Evolutionary conservation across 164 flowering plant genomes (phyloP).

Genomic region (Cinnamomum chago): DNA sequence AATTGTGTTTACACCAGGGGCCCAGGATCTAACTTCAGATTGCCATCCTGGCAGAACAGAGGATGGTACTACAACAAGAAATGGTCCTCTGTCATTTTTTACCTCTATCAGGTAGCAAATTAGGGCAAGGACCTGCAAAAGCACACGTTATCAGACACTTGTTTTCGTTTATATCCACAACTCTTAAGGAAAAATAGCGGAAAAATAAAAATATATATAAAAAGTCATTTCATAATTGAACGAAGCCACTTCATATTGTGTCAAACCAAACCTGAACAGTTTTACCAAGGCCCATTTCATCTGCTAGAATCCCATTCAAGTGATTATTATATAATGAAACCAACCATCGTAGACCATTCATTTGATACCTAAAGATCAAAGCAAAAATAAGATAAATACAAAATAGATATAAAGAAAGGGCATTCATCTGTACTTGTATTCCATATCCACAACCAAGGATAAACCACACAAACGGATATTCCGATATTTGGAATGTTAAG

Average conservation of each 20-base stretch:
- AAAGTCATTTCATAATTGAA: too few species aligned
- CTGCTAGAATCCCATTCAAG: slow-evolving; percentile 98
- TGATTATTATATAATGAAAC: slow-evolving; percentile 92
- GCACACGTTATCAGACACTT: slow-evolving; percentile 3
- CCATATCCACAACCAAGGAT: neutral
- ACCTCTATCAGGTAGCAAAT: slow-evolving; percentile 93
- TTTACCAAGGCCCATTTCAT: slow-evolving; percentile 99
- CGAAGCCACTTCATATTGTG: too few species aligned
- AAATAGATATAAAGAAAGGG: too few species aligned
- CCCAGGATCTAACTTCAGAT: slow-evolving; percentile 84
- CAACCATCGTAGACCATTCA: slow-evolving; percentile 97
- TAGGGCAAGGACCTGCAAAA: slow-evolving; percentile 76
- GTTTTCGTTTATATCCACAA: neutral
- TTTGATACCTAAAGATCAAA: slow-evolving; percentile 68
- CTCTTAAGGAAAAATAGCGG: too few species aligned
- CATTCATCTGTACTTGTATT: neutral
- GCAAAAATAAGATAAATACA: neutral
- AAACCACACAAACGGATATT: neutral
- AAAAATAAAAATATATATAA: too few species aligned
- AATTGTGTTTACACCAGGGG: slow-evolving; percentile 73
- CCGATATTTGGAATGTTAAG: neutral
- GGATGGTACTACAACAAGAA: slow-evolving; percentile 94
- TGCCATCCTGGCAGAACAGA: slow-evolving; percentile 96
- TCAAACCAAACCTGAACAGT: slow-evolving; percentile 75
- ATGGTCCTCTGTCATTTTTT: slow-evolving; percentile 94